These are phyloP conservation scores for Heliocybe sulcata DNA, from an alignment of 1,284 basidiomycete genomes.

Conservation along the genomic window DNA sequence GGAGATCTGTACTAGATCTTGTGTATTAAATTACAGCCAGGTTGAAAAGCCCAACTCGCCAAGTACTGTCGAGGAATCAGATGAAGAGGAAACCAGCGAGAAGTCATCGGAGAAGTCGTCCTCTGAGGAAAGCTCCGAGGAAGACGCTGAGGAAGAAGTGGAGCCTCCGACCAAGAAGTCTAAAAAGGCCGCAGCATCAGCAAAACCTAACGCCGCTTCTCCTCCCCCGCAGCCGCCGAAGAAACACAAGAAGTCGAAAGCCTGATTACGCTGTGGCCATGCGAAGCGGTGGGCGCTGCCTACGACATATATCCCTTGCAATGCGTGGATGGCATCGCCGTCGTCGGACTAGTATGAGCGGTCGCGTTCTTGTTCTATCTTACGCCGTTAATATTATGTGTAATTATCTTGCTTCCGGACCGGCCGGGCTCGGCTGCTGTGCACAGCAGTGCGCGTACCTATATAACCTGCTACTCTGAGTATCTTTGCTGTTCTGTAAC, in stretches of 20 bases:
- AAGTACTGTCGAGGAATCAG: neutral
- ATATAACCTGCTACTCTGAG: constrained; percentile 6
- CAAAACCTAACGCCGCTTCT: constrained; percentile 17
- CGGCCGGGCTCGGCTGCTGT: constrained; percentile 1
- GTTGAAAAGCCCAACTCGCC: constrained; percentile 3
- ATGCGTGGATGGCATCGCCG: neutral
- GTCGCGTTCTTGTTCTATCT: neutral
- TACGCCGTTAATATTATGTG: neutral
- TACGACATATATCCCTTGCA: neutral
- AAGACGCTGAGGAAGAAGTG: constrained; percentile 23
- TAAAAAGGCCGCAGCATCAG: constrained; percentile 8
- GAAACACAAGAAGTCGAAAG: constrained; percentile 5
- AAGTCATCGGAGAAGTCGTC: constrained; percentile 2
- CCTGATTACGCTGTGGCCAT: neutral
- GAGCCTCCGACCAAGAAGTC: constrained; percentile 15
- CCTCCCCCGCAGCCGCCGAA: constrained; percentile 9
- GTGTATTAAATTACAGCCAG: neutral
- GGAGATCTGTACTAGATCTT: neutral
- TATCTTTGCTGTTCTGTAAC: constrained; percentile 8
- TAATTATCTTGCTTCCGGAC: neutral
- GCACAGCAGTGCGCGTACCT: constrained; percentile 8
- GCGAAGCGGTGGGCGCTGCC: too few relatives aligned
- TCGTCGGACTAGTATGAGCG: neutral
- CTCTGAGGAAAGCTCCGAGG: constrained; percentile 12
- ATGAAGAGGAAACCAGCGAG: neutral